A percentile compares a stretch with the other conserved stretches of the same genome.
These are phyloP conservation scores for Colletotrichum abscissum DNA, from an alignment of 2,329 filamentous ascomycete species.

Conservation along the genomic window DNA sequence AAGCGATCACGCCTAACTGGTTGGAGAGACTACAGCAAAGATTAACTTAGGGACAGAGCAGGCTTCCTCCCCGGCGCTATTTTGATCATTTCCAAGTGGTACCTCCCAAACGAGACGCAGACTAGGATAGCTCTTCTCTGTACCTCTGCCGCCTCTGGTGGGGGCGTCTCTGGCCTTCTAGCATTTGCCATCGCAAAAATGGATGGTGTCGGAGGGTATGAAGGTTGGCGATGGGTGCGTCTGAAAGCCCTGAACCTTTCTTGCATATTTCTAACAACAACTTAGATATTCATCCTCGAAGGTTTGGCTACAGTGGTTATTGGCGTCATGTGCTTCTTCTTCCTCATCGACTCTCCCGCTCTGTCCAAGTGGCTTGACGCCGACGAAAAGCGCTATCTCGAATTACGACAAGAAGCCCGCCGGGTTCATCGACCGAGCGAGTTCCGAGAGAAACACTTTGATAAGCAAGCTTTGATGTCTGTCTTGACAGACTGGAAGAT, in stretches of 20 bases:
- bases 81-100: slow-evolving; percentile 47
- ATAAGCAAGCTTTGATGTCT: slow-evolving; percentile 46
- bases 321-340: slow-evolving; percentile 53
- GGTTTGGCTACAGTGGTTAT: slow-evolving; percentile 55
- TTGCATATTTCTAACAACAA: neutral
- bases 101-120: slow-evolving; percentile 44
- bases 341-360: slow-evolving; percentile 56
- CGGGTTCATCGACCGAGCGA: slow-evolving; percentile 39
- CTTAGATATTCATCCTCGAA: slow-evolving; percentile 65
- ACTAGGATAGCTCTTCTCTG: slow-evolving; percentile 49
- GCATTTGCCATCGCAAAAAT: slow-evolving; percentile 57
- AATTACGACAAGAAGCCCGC: slow-evolving; percentile 49
- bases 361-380: slow-evolving; percentile 49
- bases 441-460: slow-evolving; percentile 45
- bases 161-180: slow-evolving; percentile 58
- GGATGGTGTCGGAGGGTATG: slow-evolving; percentile 54
- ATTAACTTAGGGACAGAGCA: slow-evolving; percentile 39
- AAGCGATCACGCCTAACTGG: neutral
- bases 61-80: slow-evolving; percentile 47
- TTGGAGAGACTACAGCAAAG: neutral
- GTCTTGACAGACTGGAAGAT: slow-evolving; percentile 61
- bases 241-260: neutral
- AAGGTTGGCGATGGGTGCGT: slow-evolving; percentile 58
- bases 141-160: slow-evolving; percentile 48
- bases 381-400: slow-evolving; percentile 53